These are phyloP conservation scores for Lippia alba DNA, from an alignment of 305 asterid genomes.

Conservation along the genomic window DNA sequence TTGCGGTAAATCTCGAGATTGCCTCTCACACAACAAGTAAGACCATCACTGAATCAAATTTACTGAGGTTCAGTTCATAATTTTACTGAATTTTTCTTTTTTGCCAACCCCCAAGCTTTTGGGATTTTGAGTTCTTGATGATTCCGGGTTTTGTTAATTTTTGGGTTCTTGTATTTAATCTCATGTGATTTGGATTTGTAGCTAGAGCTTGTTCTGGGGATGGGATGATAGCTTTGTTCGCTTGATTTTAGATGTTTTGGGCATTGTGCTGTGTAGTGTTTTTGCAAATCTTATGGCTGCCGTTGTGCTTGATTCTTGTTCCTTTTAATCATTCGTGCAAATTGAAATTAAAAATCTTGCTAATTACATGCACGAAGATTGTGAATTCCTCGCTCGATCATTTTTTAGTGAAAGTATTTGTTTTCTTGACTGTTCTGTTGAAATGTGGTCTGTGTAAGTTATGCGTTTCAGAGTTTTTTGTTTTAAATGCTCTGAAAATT, in stretches of 20 bases:
- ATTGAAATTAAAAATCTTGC: conserved; percentile 10
- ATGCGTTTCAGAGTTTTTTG: neutral
- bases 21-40: conserved; percentile 34
- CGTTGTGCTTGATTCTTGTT: conserved; percentile 15
- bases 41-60: conserved; percentile 15
- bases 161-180: conserved; percentile 15
- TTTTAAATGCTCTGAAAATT: neutral
- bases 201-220: conserved; percentile 22
- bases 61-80: neutral
- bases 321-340: conserved; percentile 1
- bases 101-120: neutral
- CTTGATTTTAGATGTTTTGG: neutral
- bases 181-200: conserved; percentile 12
- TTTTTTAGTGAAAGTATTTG: neutral
- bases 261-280: neutral
- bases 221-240: conserved; percentile 15
- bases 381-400: neutral
- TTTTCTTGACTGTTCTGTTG: neutral
- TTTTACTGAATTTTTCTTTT: conserved; percentile 5
- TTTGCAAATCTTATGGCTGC: conserved; percentile 16
- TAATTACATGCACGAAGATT: neutral
- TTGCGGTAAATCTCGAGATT: conserved; percentile 9
- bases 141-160: neutral
- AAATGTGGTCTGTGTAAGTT: neutral
- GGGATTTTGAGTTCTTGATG: neutral